Base-by-base conservation (phyloP, 2,329 filamentous ascomycete genomes). In the Colletotrichum eleusines region DNA sequence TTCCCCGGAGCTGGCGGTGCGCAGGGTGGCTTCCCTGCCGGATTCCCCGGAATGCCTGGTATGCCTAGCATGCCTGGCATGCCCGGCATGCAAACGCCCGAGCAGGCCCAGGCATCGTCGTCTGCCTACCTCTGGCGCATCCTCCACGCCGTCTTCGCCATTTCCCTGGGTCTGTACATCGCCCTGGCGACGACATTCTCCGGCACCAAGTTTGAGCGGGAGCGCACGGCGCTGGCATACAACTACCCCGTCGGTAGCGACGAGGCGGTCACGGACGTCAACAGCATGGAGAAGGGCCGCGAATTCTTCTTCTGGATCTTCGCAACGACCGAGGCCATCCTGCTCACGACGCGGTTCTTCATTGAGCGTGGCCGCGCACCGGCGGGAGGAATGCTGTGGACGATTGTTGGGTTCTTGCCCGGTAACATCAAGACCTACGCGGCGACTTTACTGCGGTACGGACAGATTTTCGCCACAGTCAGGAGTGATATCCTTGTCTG, bases 241-340 rank as follows among this genome's bases (percentile, higher is more conserved):
- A 74, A 77, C 55, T 71, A 79, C 40, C 74, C 76, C 18, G 74
- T 73, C 11, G 74, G 74, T 48, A 73, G 74, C 46, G 75, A 77
- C 16, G 78, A 77, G 55, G 73, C 76, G 58, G 62, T 81, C 28
- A n/a, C 57, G n/a, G 58, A 67, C 50, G 46, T 72, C n/a, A 60
- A 76, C 69, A 72, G 77, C 66, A 74, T 82, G 63, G 79, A 79
- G 62, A 77, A 78, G 66, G 77, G 80, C 42, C 78, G 84, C 50
- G 83, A 83, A 55, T 85, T 86, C 72, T 91, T 94, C 80, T 94
- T 95, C 80, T 94, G 90, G 84, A 86, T 92, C n/a, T 96, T 95
- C 78, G 91, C 92, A 7, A 94, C 92, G 0, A 90, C 89, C 40
- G 92, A 96, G 82, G 86, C 93, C 14, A 78, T 93, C 63, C 83